Base-by-base conservation (phyloP, 2,329 filamentous ascomycete species). In the Cladosporium sp. region DNA sequence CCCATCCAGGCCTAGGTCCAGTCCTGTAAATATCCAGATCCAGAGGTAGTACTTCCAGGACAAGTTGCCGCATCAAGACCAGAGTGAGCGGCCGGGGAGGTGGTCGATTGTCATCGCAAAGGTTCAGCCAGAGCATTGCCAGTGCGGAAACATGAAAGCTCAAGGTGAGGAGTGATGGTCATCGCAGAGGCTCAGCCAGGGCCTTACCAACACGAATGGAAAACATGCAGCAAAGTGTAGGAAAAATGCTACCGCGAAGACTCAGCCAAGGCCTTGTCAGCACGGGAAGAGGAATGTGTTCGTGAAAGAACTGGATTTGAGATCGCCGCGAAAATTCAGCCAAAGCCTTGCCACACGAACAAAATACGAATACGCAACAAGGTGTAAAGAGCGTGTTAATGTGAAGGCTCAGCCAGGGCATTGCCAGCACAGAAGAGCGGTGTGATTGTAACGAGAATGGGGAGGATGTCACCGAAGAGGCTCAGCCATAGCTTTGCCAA, bases 71-170 rank as follows among this genome's bases (percentile, higher is more conserved):
- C 16, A 12, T 40, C 21, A 29, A 18, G 37, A n/a, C 18, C 10
- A 7, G 14, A n/a, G 37, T n/a, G 3, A n/a, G 37, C 18, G 37
- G 18, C 18, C n/a, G 37, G 37, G 37, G 5, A 18, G 7, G 37
- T 5, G 37, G 10, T 6, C 8, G 37, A 44, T 37, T 4, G 5
- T 44, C 35, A 46, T 10, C 35, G 37, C 28, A 23, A 46, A 59
- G 55, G 31, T 33, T 57, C 55, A 33, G 33, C 55, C 55, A 57
- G 37, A 29, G 52, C 31, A 3, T 55, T 55, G 52, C 31, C 52
- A 55, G 16, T 10, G n/a, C 29, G 18, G 29, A 33, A 21, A 21
- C n/a, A 44, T n/a, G 14, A 4, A 46, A 21, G 40, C n/a, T 46
- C n/a, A 21, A 16, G 7, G 7, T 7, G n/a, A 21, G 1, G n/a